Evolutionary conservation across 768 basidiomycete species (phyloP).

Genomic region (Boletus tylopilopsis): DNA sequence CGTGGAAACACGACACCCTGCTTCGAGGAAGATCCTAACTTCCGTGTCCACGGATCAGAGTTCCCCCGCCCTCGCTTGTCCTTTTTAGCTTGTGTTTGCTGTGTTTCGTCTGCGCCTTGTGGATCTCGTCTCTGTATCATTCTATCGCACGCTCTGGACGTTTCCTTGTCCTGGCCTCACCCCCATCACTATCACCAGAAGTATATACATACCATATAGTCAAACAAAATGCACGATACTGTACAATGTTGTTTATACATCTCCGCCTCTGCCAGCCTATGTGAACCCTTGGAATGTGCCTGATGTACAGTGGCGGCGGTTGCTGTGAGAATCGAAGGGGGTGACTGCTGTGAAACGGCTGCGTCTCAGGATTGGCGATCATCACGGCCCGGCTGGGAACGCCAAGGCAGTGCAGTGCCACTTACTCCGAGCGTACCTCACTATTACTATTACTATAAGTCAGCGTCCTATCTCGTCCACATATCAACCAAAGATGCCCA

Average conservation of each 20-base stretch:
- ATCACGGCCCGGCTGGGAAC: slow-evolving; percentile 14
- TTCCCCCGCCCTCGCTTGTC: not conserved
- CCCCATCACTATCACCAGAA: slow-evolving; percentile 27
- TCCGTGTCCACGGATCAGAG: no score
- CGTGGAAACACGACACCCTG: slow-evolving; percentile 46
- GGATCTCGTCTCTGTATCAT: slow-evolving; percentile 26
- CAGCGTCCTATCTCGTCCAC: slow-evolving; percentile 26
- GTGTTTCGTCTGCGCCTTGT: slow-evolving; percentile 11
- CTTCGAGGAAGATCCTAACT: slow-evolving; percentile 34
- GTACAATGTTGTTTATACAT: slow-evolving; percentile 32
- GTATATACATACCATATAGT: slow-evolving; percentile 33
- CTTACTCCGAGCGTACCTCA: slow-evolving; percentile 18
- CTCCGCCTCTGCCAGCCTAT: slow-evolving; percentile 7
- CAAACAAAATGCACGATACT: slow-evolving; percentile 28
- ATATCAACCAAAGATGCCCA: slow-evolving; percentile 39
- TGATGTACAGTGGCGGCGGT: slow-evolving; percentile 20
- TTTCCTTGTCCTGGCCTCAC: slow-evolving; percentile 1
- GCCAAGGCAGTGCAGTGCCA: slow-evolving; percentile 26
- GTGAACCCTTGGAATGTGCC: slow-evolving; percentile 18
- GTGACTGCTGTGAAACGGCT: slow-evolving; percentile 5
- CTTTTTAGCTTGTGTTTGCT: slow-evolving; percentile 1
- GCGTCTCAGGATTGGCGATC: slow-evolving; percentile 13
- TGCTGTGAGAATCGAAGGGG: slow-evolving; percentile 11
- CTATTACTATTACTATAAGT: slow-evolving; percentile 24
- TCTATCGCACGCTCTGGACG: not conserved